These are phyloP conservation scores for Spongospora subterranea DNA, from an alignment of 208 protist genomes.

Conservation along the genomic window DNA sequence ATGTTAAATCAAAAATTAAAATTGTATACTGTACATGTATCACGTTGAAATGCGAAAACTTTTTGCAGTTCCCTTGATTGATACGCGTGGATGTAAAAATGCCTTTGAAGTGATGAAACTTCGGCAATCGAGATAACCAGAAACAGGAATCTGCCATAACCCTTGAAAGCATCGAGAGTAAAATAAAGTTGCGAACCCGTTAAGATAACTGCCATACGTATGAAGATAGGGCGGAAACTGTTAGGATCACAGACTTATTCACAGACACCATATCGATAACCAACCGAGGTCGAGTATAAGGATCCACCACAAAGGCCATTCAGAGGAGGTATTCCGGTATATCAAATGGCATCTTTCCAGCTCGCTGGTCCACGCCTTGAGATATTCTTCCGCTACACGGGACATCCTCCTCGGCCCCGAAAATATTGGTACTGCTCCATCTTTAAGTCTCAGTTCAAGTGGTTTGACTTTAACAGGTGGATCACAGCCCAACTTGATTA, in stretches of 20 bases:
- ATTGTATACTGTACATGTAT: no score
- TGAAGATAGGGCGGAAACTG: background rate
- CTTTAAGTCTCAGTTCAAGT: background rate
- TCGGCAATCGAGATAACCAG: no score
- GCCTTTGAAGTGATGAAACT: no score
- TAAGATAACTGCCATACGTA: background rate
- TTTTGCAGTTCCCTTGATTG: no score
- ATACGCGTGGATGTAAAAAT: no score
- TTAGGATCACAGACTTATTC: background rate
- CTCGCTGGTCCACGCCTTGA: background rate
- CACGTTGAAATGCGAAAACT: no score
- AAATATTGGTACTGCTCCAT: background rate
- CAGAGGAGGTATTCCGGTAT: background rate
- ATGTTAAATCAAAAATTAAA: no score
- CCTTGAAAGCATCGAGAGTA: no score
- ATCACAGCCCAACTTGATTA: background rate
- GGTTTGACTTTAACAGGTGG: background rate
- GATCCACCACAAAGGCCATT: background rate
- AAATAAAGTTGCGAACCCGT: no score
- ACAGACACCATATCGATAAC: background rate
- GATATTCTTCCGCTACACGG: background rate
- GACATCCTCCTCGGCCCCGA: background rate
- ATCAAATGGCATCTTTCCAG: background rate
- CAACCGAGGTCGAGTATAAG: background rate
- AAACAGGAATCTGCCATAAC: no score